Base-by-base conservation (phyloP, 495 filamentous ascomycete genomes). In the Xylaria palmicola region DNA sequence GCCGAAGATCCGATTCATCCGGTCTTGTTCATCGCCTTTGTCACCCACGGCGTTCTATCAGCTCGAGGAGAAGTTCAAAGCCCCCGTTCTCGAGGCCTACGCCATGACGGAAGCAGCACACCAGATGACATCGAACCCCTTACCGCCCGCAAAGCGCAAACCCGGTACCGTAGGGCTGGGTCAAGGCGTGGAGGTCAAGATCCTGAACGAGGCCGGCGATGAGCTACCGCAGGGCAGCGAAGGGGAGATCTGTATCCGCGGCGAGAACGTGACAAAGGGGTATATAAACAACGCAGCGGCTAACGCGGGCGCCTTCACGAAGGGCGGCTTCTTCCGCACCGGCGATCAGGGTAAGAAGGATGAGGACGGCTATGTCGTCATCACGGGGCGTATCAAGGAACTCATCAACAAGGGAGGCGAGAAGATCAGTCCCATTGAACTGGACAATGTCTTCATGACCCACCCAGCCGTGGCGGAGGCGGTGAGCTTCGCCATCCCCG, bases 21-120 rank as follows among this genome's bases (percentile, higher is more conserved):
- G 91, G 50, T 93, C 90, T 3, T 93, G 91, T 77, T 92, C 90
- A 32, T 90, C 88, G 7, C 90, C 90, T 0, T 76, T 93, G 19
- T 88, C 88, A 0, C 91, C 91, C 0, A 88, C 88, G 50, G 85
- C 82, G 49, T 92, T 93, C 75, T 78, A 91, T 61, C 83, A 87
- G 44, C 81, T 93, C 3, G 90, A 93, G 64, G 74, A 82, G 53
- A 77, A 84, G 6, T 88, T 90, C 74, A 77, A 84, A 30, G 88
- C 91, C 1, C 91, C 91, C 3, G 91, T 95, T 3, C 80, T 95
- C 9, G 91, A 95, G 72, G 90, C 90, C 12, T 95, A 95, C 72
- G 91, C 91, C 59, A 95, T 95, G 91, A 95, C 91, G 27, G 91
- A 95, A 75, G 91, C 88, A 22, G 87, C 91, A 9, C 91, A 93